Evolutionary conservation across 495 filamentous ascomycete species (phyloP).

Genomic region (Aspergillus indologenus): DNA sequence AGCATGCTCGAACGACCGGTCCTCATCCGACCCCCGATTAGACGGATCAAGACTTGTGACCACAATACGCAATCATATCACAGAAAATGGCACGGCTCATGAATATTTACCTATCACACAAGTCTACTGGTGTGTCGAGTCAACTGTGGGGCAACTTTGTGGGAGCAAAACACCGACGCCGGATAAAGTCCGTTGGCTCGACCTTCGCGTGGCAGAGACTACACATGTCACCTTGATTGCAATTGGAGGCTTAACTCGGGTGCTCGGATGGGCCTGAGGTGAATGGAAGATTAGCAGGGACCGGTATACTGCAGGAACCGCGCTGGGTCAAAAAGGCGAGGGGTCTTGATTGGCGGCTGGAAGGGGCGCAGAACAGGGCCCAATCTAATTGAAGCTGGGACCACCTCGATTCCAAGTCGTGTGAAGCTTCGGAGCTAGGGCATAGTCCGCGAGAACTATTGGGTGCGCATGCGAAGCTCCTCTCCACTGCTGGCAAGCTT

Average conservation of each 20-base stretch:
- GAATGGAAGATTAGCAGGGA: background rate
- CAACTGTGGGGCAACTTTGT: background rate
- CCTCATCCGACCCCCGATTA: no score
- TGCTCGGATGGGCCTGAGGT: background rate
- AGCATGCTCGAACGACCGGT: no score
- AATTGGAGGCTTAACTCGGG: background rate
- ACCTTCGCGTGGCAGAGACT: background rate
- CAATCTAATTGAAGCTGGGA: background rate
- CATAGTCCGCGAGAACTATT: background rate
- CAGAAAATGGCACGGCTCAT: no score
- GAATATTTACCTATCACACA: background rate
- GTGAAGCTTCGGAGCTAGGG: background rate
- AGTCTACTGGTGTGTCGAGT: background rate
- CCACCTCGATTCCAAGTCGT: background rate
- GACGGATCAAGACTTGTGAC: no score
- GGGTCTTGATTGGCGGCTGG: background rate
- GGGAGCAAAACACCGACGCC: background rate
- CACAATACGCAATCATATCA: no score
- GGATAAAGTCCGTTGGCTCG: background rate
- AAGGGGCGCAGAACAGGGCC: background rate
- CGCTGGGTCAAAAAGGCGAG: background rate
- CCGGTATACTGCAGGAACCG: background rate
- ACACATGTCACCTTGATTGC: no score
- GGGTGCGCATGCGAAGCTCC: no score
- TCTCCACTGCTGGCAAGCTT: background rate